Evolutionary conservation across 2,329 filamentous ascomycete genomes (phyloP).

Genomic region (Aspergillus terreus): DNA sequence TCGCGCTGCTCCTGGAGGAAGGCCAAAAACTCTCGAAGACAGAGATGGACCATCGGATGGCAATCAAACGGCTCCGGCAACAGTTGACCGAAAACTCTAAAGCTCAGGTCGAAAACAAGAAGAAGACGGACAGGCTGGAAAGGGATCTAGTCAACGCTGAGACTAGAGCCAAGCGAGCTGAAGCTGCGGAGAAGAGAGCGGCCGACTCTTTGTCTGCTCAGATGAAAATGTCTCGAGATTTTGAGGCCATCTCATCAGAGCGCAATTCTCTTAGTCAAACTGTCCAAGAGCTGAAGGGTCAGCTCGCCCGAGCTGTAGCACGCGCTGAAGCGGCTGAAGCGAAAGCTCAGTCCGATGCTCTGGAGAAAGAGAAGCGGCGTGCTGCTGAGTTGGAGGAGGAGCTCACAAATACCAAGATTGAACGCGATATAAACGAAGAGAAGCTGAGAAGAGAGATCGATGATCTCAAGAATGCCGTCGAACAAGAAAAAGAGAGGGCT

Average conservation of each 20-base stretch:
- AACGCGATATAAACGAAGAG: slow-evolving; percentile 72
- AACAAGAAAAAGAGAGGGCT: slow-evolving; percentile 67
- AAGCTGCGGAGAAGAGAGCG: slow-evolving; percentile 56
- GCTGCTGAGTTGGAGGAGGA: slow-evolving; percentile 59
- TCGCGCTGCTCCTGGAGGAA: slow-evolving; percentile 86
- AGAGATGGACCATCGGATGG: slow-evolving; percentile 77
- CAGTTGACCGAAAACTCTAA: slow-evolving; percentile 53
- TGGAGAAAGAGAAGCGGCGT: slow-evolving; percentile 61
- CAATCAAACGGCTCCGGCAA: slow-evolving; percentile 72
- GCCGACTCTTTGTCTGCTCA: slow-evolving; percentile 53
- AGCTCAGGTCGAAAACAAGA: slow-evolving; percentile 44
- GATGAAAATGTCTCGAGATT: slow-evolving; percentile 52
- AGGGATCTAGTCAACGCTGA: slow-evolving; percentile 48
- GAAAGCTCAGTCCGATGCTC: slow-evolving; percentile 62
- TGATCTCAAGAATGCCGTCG: slow-evolving; percentile 69
- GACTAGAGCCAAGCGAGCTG: slow-evolving; percentile 57
- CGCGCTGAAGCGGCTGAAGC: slow-evolving; percentile 64
- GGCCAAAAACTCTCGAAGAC: slow-evolving; percentile 81
- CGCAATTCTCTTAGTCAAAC: slow-evolving; percentile 60
- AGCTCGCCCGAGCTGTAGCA: slow-evolving; percentile 65
- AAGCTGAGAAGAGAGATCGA: slow-evolving; percentile 66
- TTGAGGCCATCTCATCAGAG: slow-evolving; percentile 61
- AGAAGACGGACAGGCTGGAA: slow-evolving; percentile 59
- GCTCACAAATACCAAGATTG: slow-evolving; percentile 63
- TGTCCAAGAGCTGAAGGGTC: slow-evolving; percentile 65